Percentiles rank a stretch among this genome's conserved stretches.
These are phyloP conservation scores for Sugiyamaella boreocaroliniensis DNA, from an alignment of 805 yeast species.

Conservation along the genomic window DNA sequence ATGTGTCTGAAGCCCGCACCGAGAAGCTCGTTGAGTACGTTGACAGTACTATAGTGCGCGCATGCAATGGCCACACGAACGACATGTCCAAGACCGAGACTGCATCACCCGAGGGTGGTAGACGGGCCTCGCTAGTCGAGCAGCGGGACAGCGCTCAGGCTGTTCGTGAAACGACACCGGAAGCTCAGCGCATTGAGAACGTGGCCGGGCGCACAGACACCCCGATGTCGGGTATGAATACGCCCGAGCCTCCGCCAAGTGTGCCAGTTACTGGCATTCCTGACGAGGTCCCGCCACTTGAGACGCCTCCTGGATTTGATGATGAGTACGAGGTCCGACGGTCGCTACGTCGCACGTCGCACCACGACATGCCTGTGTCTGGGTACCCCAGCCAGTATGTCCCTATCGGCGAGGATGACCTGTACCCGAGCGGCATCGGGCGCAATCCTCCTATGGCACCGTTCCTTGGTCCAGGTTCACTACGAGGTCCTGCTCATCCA, in stretches of 20 bases:
- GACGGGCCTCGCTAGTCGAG: not conserved
- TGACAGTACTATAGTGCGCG: not conserved
- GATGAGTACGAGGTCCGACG: constrained; percentile 34
- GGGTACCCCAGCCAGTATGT: constrained; percentile 17
- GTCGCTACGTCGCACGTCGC: constrained; percentile 5
- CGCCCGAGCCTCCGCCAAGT: constrained; percentile 2
- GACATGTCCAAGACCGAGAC: not conserved
- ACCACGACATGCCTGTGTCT: constrained; percentile 12
- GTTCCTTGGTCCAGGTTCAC: constrained; percentile 14
- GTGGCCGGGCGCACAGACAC: not conserved
- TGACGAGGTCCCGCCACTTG: constrained; percentile 17
- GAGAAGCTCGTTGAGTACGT: constrained; percentile 9
- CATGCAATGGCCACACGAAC: not conserved
- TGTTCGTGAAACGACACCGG: not conserved
- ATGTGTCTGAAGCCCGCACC: constrained; percentile 8
- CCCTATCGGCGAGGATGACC: constrained; percentile 34
- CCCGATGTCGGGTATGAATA: not conserved
- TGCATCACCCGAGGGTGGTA: not conserved
- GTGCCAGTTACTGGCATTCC: constrained; percentile 3
- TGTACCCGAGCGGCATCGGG: constrained; percentile 36
- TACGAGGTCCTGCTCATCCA: constrained; percentile 8
- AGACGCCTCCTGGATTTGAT: constrained; percentile 38
- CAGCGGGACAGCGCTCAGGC: not conserved
- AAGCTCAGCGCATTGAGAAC: not conserved
- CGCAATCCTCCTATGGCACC: constrained; percentile 32